A percentile compares a stretch with the other conserved stretches of the same genome.
Conservation (phyloP, 1,284 basidiomycete species). For the Austroboletus rostrupii region DNA sequence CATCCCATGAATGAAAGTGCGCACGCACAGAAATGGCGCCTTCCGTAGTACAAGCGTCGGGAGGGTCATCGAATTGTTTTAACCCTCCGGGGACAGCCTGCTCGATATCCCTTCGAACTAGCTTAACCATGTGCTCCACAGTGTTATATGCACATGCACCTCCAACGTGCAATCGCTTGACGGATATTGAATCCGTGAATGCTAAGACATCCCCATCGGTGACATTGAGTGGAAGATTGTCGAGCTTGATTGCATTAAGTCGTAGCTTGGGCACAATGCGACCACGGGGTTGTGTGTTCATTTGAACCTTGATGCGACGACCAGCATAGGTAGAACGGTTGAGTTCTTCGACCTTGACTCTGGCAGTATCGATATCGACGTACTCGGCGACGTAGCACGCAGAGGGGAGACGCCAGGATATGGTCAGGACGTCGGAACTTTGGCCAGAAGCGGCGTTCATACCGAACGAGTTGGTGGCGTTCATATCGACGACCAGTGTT, state of each 20-base stretch:
- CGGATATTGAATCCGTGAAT: slow-evolving; percentile 18
- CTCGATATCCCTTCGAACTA: slow-evolving; percentile 20
- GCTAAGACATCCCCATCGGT: slow-evolving; percentile 21
- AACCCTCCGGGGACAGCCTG: slow-evolving; percentile 15
- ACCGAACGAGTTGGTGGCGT: slow-evolving; percentile 32
- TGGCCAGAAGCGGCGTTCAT: slow-evolving; percentile 36
- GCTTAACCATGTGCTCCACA: slow-evolving; percentile 9
- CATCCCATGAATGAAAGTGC: slow-evolving; percentile 45
- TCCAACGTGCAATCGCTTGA: slow-evolving; percentile 20
- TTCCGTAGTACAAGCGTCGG: slow-evolving; percentile 13
- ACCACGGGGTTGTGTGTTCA: slow-evolving; percentile 35
- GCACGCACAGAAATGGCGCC: slow-evolving; percentile 34
- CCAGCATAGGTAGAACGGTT: slow-evolving; percentile 34
- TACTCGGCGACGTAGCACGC: slow-evolving; percentile 38
- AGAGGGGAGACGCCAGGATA: slow-evolving; percentile 44
- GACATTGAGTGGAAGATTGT: slow-evolving; percentile 21
- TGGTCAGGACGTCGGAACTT: slow-evolving; percentile 35
- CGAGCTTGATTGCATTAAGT: slow-evolving; percentile 32
- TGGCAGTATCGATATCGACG: slow-evolving; percentile 15
- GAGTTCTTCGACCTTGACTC: slow-evolving; percentile 29
- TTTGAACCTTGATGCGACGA: slow-evolving; percentile 39
- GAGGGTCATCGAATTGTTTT: slow-evolving; percentile 20
- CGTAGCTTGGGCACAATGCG: slow-evolving; percentile 18
- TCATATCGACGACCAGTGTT: slow-evolving; percentile 36
- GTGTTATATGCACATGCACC: neutral